A percentile compares a stretch with the other conserved stretches of the same genome.
Evolutionary conservation across 805 yeast genomes (phyloP).

Genomic region (Yamadazyma phyllophila): DNA sequence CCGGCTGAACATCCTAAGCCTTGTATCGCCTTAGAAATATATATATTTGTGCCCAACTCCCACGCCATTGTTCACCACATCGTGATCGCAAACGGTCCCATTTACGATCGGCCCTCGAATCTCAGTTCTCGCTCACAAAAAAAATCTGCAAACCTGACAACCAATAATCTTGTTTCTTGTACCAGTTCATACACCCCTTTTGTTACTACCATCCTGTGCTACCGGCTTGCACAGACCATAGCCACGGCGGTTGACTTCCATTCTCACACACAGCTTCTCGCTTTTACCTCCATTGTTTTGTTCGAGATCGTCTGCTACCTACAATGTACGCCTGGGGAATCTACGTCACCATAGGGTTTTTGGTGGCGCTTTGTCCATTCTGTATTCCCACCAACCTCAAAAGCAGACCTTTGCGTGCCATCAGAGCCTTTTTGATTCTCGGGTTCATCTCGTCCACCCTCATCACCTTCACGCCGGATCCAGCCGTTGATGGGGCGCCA

Average conservation of each 20-base stretch:
- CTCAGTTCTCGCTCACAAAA: conserved; percentile 1
- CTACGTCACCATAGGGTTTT: conserved; percentile 15
- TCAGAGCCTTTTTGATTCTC: conserved; percentile 19
- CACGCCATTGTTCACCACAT: too few relatives aligned
- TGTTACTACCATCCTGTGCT: too few relatives aligned
- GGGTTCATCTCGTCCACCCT: conserved; percentile 19
- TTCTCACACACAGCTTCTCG: too few relatives aligned
- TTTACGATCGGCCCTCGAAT: conserved; percentile 8
- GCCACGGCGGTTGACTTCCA: background rate
- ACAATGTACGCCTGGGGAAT: conserved; percentile 19
- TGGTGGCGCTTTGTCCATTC: conserved; percentile 17
- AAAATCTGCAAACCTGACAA: conserved; percentile 3
- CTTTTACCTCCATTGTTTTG: too few relatives aligned
- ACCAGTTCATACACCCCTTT: background rate
- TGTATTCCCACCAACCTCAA: conserved; percentile 49
- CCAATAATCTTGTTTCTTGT: conserved; percentile 1
- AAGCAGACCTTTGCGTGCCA: conserved; percentile 28
- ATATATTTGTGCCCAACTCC: too few relatives aligned
- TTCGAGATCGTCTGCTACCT: background rate
- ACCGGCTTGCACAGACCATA: background rate
- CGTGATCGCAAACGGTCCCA: background rate
- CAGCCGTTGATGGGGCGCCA: conserved; percentile 34
- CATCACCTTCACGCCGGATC: conserved; percentile 33
- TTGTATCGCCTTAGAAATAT: too few relatives aligned
- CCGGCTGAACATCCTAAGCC: too few relatives aligned